These are phyloP conservation scores for Chernovozyma sophiae-reginae DNA, from an alignment of 1,139 yeast species.

Conservation along the genomic window DNA sequence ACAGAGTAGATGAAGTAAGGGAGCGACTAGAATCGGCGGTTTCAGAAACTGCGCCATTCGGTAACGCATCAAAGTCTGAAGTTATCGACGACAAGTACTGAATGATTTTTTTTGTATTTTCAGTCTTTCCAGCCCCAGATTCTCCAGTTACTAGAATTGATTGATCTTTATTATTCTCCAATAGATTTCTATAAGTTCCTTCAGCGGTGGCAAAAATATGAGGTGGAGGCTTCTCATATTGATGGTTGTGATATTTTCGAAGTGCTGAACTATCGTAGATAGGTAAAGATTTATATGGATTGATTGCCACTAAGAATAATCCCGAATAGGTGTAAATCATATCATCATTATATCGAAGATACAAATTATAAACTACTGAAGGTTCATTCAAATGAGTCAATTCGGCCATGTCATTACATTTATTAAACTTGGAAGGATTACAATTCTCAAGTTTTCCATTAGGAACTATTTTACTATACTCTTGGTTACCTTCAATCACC, in stretches of 20 bases:
- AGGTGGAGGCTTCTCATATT: conserved; percentile 55
- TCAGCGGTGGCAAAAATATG: conserved; percentile 93
- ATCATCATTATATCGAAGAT: conserved; percentile 72
- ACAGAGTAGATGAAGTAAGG: conserved; percentile 16
- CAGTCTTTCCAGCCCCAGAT: conserved; percentile 98
- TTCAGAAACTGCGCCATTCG: neutral
- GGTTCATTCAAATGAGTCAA: conserved; percentile 93
- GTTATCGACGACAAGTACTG: conserved; percentile 86
- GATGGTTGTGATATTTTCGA: conserved; percentile 46
- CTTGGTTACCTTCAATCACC: conserved; percentile 44
- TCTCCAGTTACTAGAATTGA: conserved; percentile 96
- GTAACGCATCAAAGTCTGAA: conserved; percentile 2
- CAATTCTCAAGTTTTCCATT: conserved; percentile 56
- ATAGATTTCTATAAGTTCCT: conserved; percentile 74
- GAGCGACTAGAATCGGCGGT: conserved; percentile 21
- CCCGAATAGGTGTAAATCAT: conserved; percentile 78
- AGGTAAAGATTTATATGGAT: conserved; percentile 79
- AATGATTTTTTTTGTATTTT: conserved; percentile 92
- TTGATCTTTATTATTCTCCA: conserved; percentile 72
- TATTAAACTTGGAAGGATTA: conserved; percentile 90
- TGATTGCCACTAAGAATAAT: conserved; percentile 88
- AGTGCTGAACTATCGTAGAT: conserved; percentile 65
- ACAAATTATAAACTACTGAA: conserved; percentile 79
- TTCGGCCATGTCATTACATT: conserved; percentile 93
- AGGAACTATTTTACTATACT: conserved; percentile 32